These are phyloP conservation scores for Mallotus repandus DNA, from an alignment of 441 rosid genomes.

Conservation along the genomic window DNA sequence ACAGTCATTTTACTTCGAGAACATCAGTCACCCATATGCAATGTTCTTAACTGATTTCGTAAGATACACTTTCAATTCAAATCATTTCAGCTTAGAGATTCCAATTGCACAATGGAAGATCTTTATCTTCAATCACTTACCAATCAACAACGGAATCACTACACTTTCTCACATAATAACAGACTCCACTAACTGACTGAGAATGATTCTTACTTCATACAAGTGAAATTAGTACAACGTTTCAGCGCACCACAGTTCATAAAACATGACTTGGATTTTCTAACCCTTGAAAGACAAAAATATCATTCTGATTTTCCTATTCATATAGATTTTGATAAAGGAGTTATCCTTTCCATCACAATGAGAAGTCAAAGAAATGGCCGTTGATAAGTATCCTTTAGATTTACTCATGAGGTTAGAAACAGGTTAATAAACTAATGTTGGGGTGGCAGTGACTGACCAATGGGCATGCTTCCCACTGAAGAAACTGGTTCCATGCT, in stretches of 20 bases:
- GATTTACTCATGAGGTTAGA: slow-evolving; percentile 29
- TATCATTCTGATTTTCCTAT: not conserved
- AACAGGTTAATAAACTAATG: slow-evolving; percentile 14
- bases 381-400: slow-evolving; percentile 4
- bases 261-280: not conserved
- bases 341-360: slow-evolving; percentile 11
- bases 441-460: slow-evolving; percentile 15
- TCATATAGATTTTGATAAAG: not conserved
- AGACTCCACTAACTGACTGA: not conserved
- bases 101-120: too few relatives aligned
- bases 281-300: not conserved
- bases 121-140: too few relatives aligned
- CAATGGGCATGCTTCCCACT: slow-evolving; percentile 14
- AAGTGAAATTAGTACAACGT: not conserved
- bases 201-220: not conserved
- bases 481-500: slow-evolving; percentile 16
- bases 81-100: too few relatives aligned
- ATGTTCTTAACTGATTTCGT: too few relatives aligned
- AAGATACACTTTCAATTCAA: too few relatives aligned
- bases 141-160: too few relatives aligned
- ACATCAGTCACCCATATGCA: too few relatives aligned
- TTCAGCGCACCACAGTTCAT: not conserved
- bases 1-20: too few relatives aligned
- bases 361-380: slow-evolving; percentile 10
- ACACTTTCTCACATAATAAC: not conserved